These are phyloP conservation scores for Xylaria intraflava DNA, from an alignment of 495 filamentous ascomycete species.

Conservation along the genomic window DNA sequence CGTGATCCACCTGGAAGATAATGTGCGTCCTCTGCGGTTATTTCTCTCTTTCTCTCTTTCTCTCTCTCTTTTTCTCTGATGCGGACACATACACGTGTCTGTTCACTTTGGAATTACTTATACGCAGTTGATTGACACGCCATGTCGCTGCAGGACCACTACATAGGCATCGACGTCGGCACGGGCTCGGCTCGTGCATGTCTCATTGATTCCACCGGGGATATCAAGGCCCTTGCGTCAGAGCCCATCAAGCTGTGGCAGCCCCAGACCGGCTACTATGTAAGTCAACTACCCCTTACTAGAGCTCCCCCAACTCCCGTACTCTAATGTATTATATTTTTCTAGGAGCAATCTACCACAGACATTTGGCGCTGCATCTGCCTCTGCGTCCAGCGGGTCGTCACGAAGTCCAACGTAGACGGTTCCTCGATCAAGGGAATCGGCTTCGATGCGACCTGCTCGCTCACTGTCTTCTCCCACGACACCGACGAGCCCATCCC, in stretches of 20 bases:
- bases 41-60: background rate
- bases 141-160: slow-evolving; percentile 42
- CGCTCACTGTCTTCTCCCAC: slow-evolving; percentile 78
- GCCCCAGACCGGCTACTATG: slow-evolving; percentile 84
- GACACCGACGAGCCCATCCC: slow-evolving; percentile 85
- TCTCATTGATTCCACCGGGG: slow-evolving; percentile 82
- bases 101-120: background rate
- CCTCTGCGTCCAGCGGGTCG: slow-evolving; percentile 65
- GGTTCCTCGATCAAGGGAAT: slow-evolving; percentile 70
- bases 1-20: slow-evolving; percentile 11
- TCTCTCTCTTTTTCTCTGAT: background rate
- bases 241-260: slow-evolving; percentile 94
- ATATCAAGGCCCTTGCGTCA: slow-evolving; percentile 85
- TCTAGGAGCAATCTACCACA: slow-evolving; percentile 93
- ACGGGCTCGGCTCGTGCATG: slow-evolving; percentile 93
- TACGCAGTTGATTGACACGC: slow-evolving; percentile 17
- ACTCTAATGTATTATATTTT: background rate
- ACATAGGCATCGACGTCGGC: slow-evolving; percentile 92
- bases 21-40: slow-evolving; percentile 6
- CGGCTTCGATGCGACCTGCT: slow-evolving; percentile 97
- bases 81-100: background rate
- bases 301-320: background rate
- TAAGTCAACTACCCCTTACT: slow-evolving; percentile 2
- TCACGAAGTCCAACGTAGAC: slow-evolving; percentile 72
- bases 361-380: slow-evolving; percentile 95